These are phyloP conservation scores for Tricladium varicosporioides DNA, from an alignment of 2,329 filamentous ascomycete species.

Conservation along the genomic window DNA sequence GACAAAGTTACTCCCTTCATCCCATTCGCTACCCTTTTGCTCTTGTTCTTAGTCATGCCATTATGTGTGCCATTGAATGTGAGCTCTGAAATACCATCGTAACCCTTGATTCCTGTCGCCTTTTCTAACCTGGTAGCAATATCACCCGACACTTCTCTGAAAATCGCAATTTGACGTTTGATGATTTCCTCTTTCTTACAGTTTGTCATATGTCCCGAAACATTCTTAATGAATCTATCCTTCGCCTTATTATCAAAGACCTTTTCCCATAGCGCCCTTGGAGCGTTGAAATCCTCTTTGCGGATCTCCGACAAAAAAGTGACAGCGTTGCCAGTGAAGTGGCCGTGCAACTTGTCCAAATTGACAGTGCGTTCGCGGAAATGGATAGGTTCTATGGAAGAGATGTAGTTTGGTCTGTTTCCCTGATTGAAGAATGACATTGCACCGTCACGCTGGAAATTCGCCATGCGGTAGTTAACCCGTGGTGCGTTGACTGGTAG, in stretches of 20 bases:
- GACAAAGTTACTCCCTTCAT: slow-evolving; percentile 37
- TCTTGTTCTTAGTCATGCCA: slow-evolving; percentile 48
- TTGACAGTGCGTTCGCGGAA: slow-evolving; percentile 37
- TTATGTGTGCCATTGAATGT: slow-evolving; percentile 61
- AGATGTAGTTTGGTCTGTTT: slow-evolving; percentile 45
- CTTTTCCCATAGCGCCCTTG: slow-evolving; percentile 57
- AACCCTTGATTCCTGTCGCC: slow-evolving; percentile 59
- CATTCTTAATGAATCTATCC: slow-evolving; percentile 58
- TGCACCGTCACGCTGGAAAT: slow-evolving; percentile 39
- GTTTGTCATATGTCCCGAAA: slow-evolving; percentile 58
- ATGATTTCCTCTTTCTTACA: slow-evolving; percentile 59
- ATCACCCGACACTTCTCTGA: slow-evolving; percentile 59
- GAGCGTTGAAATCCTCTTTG: slow-evolving; percentile 40
- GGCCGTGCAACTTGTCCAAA: slow-evolving; percentile 38
- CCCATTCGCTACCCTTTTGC: slow-evolving; percentile 49
- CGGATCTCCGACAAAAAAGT: slow-evolving; percentile 42
- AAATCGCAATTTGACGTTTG: slow-evolving; percentile 64
- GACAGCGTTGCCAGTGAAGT: slow-evolving; percentile 43
- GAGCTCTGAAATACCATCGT: slow-evolving; percentile 53
- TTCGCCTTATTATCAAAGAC: slow-evolving; percentile 58
- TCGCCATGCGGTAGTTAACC: slow-evolving; percentile 34
- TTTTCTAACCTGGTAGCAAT: slow-evolving; percentile 59
- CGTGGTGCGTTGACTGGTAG: slow-evolving; percentile 43
- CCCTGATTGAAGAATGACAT: slow-evolving; percentile 45
- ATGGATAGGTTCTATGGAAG: slow-evolving; percentile 35